Conservation (phyloP, 495 filamentous ascomycete genomes). For the Pseudevernia furfuracea region DNA sequence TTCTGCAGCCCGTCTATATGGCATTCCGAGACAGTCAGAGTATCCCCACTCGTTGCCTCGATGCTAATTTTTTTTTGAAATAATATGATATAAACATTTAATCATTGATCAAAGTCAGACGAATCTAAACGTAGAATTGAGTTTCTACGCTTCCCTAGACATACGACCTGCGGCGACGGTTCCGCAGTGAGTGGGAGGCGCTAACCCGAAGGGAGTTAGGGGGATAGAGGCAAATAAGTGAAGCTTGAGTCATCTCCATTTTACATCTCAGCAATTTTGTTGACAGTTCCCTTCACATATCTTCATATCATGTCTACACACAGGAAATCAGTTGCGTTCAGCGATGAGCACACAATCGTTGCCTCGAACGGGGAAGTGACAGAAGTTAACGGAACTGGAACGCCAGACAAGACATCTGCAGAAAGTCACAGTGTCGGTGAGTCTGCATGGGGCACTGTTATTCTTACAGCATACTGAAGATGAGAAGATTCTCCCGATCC, state of each 20-base stretch:
- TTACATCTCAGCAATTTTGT: not conserved
- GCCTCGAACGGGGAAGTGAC: slow-evolving; percentile 77
- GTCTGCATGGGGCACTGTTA: slow-evolving; percentile 21
- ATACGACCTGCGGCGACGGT: too few species aligned
- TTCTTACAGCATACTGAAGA: slow-evolving; percentile 23
- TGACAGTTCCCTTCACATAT: not conserved
- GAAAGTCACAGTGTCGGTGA: slow-evolving; percentile 60
- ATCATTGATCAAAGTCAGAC: too few species aligned
- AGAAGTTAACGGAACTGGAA: slow-evolving; percentile 54
- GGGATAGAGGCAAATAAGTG: too few species aligned
- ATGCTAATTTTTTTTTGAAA: too few species aligned
- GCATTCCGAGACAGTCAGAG: too few species aligned
- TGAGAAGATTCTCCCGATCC: slow-evolving; percentile 26
- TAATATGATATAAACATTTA: too few species aligned
- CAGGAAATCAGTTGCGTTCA: slow-evolving; percentile 89
- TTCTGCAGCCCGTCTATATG: too few species aligned
- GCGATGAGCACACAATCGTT: slow-evolving; percentile 72
- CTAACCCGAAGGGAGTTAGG: too few species aligned
- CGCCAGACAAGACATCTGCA: slow-evolving; percentile 59
- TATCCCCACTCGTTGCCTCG: too few species aligned
- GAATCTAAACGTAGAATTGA: too few species aligned
- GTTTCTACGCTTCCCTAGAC: too few species aligned
- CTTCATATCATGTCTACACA: slow-evolving; percentile 30
- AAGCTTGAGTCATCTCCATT: not conserved
- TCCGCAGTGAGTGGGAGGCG: too few species aligned